Evolutionary conservation across 2,329 filamentous ascomycete species (phyloP), one percentile per base, ranked within the genome.

Genomic region (Byssochlamys sp.): DNA sequence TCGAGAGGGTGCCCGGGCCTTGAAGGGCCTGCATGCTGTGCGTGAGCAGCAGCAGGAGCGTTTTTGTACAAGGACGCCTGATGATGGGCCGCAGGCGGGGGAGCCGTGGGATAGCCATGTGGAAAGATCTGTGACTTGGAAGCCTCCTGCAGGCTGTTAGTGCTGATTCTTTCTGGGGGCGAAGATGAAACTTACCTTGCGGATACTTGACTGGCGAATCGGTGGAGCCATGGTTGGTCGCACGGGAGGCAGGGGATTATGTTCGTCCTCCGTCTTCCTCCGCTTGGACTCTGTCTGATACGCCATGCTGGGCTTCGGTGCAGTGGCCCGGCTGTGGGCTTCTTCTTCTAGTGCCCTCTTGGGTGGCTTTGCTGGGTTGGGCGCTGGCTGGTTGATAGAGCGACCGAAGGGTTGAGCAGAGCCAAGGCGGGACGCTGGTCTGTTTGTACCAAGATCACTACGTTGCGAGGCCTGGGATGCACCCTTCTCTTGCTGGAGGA

Each of bases 211-310:
- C 60, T 91, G 90, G 58, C 91, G 85, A 63, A 95, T 90, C 4
- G 91, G 90, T 55, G 90, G 89, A 12, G 87, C 89, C 77, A 91
- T 94, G 65, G 91, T 81, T 53, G 81, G 83, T 56, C 84, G 81
- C 52, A 84, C 79, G 48, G 83, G 80, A 57, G 84, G 79, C 67
- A 83, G 80, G 50, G 80, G 75, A 56, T 86, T 84, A 57, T 86
- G 82, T 61, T 89, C 85, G 60, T 84, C 81, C 45, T 92, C 88
- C 49, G 87, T 94, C 69, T 87, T 87, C 63, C 90, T 83, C 58
- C 91, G 84, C 77, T 96, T 96, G 25, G 82, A 79, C 55, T 95
- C 90, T 62, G 82, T 76, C 67, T 88, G 86, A 9, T 82, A 78
- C n/a, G 84, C 80, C 14, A 68, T 68, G 54, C 70, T 73, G 31